phyloP scores from a whole-genome alignment of 768 basidiomycete genomes.

The Lactarius sp. region DNA sequence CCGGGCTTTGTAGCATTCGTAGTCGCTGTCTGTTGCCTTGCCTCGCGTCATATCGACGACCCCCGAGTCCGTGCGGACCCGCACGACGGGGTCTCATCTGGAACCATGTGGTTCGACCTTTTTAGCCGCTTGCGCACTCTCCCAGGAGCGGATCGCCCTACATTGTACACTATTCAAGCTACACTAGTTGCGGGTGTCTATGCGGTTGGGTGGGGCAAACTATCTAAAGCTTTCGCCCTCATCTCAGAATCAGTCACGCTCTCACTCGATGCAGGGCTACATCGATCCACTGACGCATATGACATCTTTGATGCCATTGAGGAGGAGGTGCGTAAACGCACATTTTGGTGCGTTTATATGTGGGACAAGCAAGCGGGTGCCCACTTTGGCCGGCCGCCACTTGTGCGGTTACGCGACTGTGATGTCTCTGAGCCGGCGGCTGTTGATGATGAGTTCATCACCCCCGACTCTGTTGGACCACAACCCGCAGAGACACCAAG shows the following conservation, averaged over 20 bases:
- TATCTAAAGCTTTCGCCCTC: conserved; percentile 81
- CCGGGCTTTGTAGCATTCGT: conserved; percentile 93
- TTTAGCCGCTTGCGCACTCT: conserved; percentile 84
- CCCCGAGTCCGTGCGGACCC: conserved; percentile 81
- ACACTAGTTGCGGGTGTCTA: conserved; percentile 90
- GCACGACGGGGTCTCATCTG: conserved; percentile 79
- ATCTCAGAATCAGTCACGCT: conserved; percentile 85
- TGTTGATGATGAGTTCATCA: conserved; percentile 87
- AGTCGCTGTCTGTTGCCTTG: conserved; percentile 87
- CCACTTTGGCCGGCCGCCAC: conserved; percentile 84
- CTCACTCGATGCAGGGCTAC: conserved; percentile 83
- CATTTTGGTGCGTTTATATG: conserved; percentile 94
- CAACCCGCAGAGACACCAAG: conserved; percentile 71
- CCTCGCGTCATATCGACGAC: conserved; percentile 91
- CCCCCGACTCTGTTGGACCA: conserved; percentile 57
- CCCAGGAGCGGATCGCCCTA: conserved; percentile 83
- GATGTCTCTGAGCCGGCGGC: conserved; percentile 84
- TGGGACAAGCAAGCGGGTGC: conserved; percentile 94
- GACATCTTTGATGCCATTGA: conserved; percentile 87
- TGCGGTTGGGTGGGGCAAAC: conserved; percentile 83
- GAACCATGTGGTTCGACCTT: conserved; percentile 88
- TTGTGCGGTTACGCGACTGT: conserved; percentile 83
- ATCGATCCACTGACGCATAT: conserved; percentile 81
- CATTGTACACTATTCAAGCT: conserved; percentile 88
- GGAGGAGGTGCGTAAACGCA: conserved; percentile 87